Evolutionary conservation across 345 rosid genomes (phyloP).

Genomic region (Moringa oleifera): DNA sequence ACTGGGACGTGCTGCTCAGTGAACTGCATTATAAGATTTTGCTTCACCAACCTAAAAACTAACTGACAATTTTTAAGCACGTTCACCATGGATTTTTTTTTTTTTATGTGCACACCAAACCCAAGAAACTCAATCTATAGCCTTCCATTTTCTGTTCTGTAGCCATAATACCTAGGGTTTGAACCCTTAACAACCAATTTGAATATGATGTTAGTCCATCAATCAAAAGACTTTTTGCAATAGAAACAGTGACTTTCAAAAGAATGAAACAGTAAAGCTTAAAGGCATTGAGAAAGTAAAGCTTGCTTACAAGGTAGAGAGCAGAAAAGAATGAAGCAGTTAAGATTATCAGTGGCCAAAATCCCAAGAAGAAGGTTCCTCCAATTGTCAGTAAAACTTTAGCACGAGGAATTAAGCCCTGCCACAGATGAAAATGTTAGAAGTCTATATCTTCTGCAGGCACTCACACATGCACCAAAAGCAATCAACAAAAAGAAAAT

Average conservation of each 20-base stretch:
- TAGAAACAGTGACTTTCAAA: background rate
- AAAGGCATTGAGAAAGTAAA: conserved; percentile 10
- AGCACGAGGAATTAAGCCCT: conserved; percentile 94
- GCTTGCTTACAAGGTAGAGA: conserved; percentile 64
- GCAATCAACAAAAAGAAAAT: background rate
- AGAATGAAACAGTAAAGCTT: too few relatives aligned
- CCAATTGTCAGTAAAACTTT: conserved; percentile 73
- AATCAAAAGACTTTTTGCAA: background rate
- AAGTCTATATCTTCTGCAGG: background rate
- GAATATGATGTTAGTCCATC: background rate
- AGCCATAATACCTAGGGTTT: background rate
- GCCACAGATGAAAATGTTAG: conserved; percentile 25
- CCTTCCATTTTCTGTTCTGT: background rate
- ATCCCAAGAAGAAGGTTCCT: conserved; percentile 86
- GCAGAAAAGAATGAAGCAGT: conserved; percentile 66
- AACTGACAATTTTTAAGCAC: too few relatives aligned
- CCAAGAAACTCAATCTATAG: background rate
- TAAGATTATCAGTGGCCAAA: conserved; percentile 76
- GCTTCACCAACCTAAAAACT: too few relatives aligned
- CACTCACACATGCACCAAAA: background rate
- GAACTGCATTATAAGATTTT: too few relatives aligned
- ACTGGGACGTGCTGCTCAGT: too few relatives aligned
- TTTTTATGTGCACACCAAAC: too few relatives aligned
- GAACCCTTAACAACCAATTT: background rate
- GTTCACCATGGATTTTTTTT: too few relatives aligned